Conservation (phyloP, 495 filamentous ascomycete genomes). For the Lophiostoma macrostomum region DNA sequence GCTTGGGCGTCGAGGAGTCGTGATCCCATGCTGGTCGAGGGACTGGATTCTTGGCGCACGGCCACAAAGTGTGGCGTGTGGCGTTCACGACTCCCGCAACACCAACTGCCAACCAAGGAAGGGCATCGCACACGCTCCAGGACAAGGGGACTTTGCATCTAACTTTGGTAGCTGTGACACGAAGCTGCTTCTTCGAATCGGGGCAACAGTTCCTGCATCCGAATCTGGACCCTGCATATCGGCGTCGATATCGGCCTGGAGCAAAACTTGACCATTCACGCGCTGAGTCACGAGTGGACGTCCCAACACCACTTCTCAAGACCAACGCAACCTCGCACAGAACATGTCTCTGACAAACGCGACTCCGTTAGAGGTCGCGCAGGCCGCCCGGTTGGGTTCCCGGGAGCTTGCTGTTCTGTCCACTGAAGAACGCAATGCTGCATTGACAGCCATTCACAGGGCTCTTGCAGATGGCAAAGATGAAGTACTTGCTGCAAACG, state of each 20-base stretch:
- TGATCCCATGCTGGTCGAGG: no score
- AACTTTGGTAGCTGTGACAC: constrained; percentile 4
- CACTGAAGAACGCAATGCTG: constrained; percentile 64
- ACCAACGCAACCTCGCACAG: constrained; percentile 7
- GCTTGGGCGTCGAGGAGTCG: background rate
- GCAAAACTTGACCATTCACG: constrained; percentile 12
- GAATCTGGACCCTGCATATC: constrained; percentile 18
- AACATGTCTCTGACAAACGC: constrained; percentile 47
- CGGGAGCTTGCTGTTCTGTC: constrained; percentile 41
- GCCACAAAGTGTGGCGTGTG: background rate
- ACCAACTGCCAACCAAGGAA: constrained; percentile 4
- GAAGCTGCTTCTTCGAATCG: background rate
- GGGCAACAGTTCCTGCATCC: background rate
- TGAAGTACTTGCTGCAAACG: constrained; percentile 81
- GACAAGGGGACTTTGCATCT: background rate
- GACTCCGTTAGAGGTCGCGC: constrained; percentile 41
- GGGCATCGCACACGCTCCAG: no score
- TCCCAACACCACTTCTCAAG: constrained; percentile 2
- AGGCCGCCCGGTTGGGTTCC: constrained; percentile 40
- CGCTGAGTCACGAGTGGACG: constrained; percentile 21
- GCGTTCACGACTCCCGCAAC: constrained; percentile 6
- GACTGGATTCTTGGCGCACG: background rate
- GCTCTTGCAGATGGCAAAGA: constrained; percentile 65
- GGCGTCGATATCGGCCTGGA: background rate
- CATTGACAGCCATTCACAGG: constrained; percentile 74